Evolutionary conservation across 2,329 filamentous ascomycete genomes (phyloP).

Genomic region (Microcera coccophila): DNA sequence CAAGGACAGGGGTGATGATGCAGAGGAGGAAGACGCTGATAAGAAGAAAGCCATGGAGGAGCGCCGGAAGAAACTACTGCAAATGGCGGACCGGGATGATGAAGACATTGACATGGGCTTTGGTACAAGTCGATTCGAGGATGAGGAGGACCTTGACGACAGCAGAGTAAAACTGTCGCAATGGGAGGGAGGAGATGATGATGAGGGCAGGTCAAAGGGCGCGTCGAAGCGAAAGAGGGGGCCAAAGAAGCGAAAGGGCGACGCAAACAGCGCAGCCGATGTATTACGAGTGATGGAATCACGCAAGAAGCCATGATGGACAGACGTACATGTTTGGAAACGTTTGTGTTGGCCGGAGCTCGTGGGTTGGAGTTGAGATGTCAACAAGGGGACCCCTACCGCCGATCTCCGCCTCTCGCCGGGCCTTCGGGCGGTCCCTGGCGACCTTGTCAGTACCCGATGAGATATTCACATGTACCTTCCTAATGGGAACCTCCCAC

Average conservation of each 20-base stretch:
- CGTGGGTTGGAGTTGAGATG: not conserved
- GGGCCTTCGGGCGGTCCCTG: not conserved
- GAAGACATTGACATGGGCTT: constrained; percentile 95
- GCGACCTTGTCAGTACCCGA: not conserved
- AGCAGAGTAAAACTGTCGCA: constrained; percentile 63
- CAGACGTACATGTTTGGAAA: not conserved
- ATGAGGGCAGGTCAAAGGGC: constrained; percentile 42
- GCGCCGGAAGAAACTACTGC: constrained; percentile 69
- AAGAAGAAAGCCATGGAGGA: constrained; percentile 57
- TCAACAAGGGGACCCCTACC: not conserved
- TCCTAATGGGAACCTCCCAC: not conserved
- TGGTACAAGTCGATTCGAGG: constrained; percentile 79
- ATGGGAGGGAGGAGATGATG: constrained; percentile 60
- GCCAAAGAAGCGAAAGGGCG: constrained; percentile 71
- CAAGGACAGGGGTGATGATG: constrained; percentile 31
- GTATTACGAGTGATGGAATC: constrained; percentile 74
- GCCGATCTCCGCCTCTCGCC: not conserved
- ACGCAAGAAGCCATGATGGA: constrained; percentile 37
- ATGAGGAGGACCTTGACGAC: constrained; percentile 77
- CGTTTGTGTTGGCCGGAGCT: no score
- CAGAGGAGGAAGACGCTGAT: constrained; percentile 34
- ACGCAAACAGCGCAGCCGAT: constrained; percentile 73
- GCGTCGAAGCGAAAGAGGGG: constrained; percentile 64
- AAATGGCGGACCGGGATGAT: constrained; percentile 71
- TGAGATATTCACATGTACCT: not conserved